phyloP scores from a whole-genome alignment of 371 early-diverging fungal genomes.

The Actinomortierella wolfii region DNA sequence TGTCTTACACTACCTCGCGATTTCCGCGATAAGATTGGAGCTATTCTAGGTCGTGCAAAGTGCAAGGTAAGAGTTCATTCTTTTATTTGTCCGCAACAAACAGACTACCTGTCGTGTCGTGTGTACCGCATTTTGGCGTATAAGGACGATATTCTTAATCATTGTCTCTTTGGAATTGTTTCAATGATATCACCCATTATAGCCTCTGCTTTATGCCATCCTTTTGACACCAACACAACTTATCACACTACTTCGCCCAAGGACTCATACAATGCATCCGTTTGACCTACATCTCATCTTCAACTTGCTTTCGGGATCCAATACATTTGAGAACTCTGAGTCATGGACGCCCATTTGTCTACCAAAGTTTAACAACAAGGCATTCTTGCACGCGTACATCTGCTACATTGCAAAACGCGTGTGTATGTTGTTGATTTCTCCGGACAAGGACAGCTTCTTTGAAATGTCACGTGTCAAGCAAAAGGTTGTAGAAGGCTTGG shows the following conservation, averaged over 20 bases:
- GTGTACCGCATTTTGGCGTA: neutral
- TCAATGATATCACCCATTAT: too few species aligned
- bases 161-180: too few species aligned
- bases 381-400: slow-evolving; percentile 89
- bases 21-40: slow-evolving; percentile 70
- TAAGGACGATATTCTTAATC: neutral
- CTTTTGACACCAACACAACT: slow-evolving; percentile 76
- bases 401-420: slow-evolving; percentile 74
- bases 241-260: slow-evolving; percentile 78
- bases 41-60: slow-evolving; percentile 59
- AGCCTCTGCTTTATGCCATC: slow-evolving; percentile 78
- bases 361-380: slow-evolving; percentile 87
- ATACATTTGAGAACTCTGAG: slow-evolving; percentile 77
- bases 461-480: slow-evolving; percentile 76
- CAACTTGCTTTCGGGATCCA: slow-evolving; percentile 80
- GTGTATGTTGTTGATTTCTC: slow-evolving; percentile 77
- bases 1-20: slow-evolving; percentile 70
- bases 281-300: slow-evolving; percentile 85
- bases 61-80: slow-evolving; percentile 64
- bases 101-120: too few species aligned
- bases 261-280: slow-evolving; percentile 81
- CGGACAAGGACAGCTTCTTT: slow-evolving; percentile 84
- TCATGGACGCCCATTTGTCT: slow-evolving; percentile 96
- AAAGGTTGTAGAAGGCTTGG: slow-evolving; percentile 62
- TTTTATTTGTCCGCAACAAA: too few species aligned